Conservation (phyloP, 2,329 filamentous ascomycete species). For the Parafenestella ontariensis region DNA sequence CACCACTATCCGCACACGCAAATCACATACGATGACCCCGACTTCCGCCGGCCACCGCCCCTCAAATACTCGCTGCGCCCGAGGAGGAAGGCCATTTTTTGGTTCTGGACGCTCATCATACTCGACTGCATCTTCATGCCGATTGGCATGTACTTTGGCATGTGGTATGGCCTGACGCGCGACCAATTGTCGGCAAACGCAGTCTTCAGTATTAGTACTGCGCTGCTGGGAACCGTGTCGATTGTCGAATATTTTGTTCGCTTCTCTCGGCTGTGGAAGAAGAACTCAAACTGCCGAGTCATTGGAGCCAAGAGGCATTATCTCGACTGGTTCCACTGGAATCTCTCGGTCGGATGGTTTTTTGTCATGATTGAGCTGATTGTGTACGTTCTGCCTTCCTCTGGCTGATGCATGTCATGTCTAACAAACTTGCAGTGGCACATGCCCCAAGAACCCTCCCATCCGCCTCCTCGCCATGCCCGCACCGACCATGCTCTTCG, state of each 20-base stretch:
- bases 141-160: conserved; percentile 65
- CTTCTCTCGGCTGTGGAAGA: conserved; percentile 58
- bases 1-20: conserved; percentile 51
- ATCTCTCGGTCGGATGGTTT: conserved; percentile 61
- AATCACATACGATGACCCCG: conserved; percentile 49
- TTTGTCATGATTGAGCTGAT: conserved; percentile 65
- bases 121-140: conserved; percentile 66
- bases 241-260: conserved; percentile 63
- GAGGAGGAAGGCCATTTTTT: conserved; percentile 62
- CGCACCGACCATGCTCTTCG: conserved; percentile 59
- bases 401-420: too few relatives aligned
- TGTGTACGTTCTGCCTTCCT: too few relatives aligned
- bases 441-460: conserved; percentile 55
- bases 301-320: conserved; percentile 55
- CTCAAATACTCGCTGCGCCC: conserved; percentile 64
- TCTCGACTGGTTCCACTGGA: conserved; percentile 66
- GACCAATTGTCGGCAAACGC: conserved; percentile 57
- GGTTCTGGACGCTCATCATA: conserved; percentile 67
- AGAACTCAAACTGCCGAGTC: conserved; percentile 60
- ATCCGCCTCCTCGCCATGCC: conserved; percentile 63
- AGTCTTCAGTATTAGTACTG: conserved; percentile 63
- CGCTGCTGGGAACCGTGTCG: conserved; percentile 59
- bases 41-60: conserved; percentile 56
- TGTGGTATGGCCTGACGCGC: conserved; percentile 63
- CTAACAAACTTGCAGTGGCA: conserved; percentile 49